These are phyloP conservation scores for Shiraia bambusicola DNA, from an alignment of 2,329 filamentous ascomycete species.

Conservation along the genomic window DNA sequence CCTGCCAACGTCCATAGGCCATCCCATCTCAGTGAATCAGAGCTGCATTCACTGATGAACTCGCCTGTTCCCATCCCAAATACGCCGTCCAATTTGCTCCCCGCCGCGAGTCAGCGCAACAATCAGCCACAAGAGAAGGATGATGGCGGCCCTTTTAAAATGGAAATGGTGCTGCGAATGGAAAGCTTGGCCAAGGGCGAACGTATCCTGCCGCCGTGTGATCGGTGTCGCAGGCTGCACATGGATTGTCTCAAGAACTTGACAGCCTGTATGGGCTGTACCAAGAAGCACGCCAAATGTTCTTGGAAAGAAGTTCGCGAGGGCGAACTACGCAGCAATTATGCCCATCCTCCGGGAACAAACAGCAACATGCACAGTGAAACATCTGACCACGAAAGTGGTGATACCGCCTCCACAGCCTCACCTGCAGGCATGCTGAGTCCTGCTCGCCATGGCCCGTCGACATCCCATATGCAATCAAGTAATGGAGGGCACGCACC, in stretches of 20 bases:
- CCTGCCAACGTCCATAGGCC: conserved; percentile 23
- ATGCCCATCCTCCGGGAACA: conserved; percentile 23
- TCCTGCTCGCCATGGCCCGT: conserved; percentile 24
- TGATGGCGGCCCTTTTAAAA: conserved; percentile 60
- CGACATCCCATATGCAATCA: conserved; percentile 20
- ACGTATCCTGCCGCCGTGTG: conserved; percentile 77
- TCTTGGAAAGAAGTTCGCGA: conserved; percentile 80
- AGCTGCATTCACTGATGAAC: conserved; percentile 47
- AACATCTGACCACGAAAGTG: conserved; percentile 31
- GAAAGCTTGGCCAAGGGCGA: conserved; percentile 75
- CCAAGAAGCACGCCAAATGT: conserved; percentile 87
- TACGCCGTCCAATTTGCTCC: conserved; percentile 56
- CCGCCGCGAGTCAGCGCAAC: conserved; percentile 45
- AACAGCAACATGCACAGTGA: conserved; percentile 36
- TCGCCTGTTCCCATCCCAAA: conserved; percentile 57
- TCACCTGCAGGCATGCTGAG: conserved; percentile 31
- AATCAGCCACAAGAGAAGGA: conserved; percentile 52
- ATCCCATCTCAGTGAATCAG: conserved; percentile 35
- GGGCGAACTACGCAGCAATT: conserved; percentile 59
- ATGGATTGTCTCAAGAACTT: conserved; percentile 84
- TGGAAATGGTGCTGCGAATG: conserved; percentile 72
- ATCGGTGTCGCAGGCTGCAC: conserved; percentile 75
- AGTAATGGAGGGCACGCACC: conserved; percentile 23
- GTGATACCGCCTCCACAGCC: conserved; percentile 33
- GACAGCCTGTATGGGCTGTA: conserved; percentile 83